These are phyloP conservation scores for Endogone sp. DNA, from an alignment of 192 early-diverging fungal genomes.

Conservation along the genomic window DNA sequence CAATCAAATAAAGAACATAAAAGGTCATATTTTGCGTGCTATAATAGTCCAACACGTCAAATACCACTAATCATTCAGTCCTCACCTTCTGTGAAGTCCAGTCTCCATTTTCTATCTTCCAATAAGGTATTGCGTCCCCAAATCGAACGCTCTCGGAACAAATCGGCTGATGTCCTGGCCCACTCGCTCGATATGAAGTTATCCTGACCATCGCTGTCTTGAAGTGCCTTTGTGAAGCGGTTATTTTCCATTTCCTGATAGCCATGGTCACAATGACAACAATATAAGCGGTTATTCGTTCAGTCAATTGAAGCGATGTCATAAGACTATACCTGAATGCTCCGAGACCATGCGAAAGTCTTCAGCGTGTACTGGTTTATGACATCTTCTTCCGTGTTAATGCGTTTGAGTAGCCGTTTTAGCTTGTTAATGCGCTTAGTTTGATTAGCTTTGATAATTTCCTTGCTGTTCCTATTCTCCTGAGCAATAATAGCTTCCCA, in stretches of 20 bases:
- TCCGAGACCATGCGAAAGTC: conserved; percentile 46
- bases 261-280: not conserved
- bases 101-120: conserved; percentile 37
- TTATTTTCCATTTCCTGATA: conserved; percentile 44
- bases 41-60: not conserved
- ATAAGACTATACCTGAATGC: conserved; percentile 38
- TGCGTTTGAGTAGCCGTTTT: conserved; percentile 42
- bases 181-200: conserved; percentile 58
- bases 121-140: conserved; percentile 28
- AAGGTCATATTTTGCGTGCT: not conserved
- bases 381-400: conserved; percentile 37
- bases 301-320: not conserved
- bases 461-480: conserved; percentile 49
- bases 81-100: conserved; percentile 57
- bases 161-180: conserved; percentile 44
- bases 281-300: not conserved
- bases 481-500: conserved; percentile 54
- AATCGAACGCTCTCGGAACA: conserved; percentile 57
- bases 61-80: conserved; percentile 28
- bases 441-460: conserved; percentile 40
- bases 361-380: conserved; percentile 47
- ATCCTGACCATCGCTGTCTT: conserved; percentile 56
- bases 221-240: conserved; percentile 50
- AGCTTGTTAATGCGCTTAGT: conserved; percentile 46
- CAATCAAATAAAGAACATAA: conserved; percentile 7